Conservation (phyloP, 139 green algal genomes). For the Tetradesmus lagerheimii region DNA sequence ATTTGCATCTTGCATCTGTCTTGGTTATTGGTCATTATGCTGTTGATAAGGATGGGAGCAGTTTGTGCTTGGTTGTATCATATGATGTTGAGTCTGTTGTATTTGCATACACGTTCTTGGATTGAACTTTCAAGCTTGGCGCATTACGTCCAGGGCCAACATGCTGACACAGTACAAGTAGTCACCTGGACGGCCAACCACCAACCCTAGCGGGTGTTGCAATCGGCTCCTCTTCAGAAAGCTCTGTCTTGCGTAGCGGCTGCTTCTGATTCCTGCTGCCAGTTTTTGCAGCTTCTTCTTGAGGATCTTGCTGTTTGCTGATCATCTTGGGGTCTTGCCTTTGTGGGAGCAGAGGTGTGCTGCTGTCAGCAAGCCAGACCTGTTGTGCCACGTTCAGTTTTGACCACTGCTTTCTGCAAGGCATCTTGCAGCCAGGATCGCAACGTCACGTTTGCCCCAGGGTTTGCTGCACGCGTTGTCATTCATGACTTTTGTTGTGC, state of each 20-base stretch:
- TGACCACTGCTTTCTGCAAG: background rate
- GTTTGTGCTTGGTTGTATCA: background rate
- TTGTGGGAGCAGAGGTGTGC: background rate
- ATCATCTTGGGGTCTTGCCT: background rate
- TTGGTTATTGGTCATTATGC: background rate
- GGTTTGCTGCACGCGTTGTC: background rate
- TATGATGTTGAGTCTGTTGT: background rate
- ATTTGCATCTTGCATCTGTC: background rate
- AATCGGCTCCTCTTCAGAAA: too few species aligned
- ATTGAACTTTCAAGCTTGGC: background rate
- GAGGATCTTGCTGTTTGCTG: conserved; percentile 8
- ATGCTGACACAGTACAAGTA: background rate
- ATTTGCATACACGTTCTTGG: background rate
- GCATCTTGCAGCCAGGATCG: background rate
- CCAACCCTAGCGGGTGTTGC: background rate
- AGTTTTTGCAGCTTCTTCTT: background rate
- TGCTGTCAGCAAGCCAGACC: background rate
- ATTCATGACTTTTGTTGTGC: background rate
- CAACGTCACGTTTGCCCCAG: background rate
- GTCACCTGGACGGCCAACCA: background rate
- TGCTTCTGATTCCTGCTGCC: background rate
- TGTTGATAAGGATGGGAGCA: too few species aligned
- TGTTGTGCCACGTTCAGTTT: background rate
- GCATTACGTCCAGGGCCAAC: background rate
- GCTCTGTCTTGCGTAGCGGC: background rate